A percentile compares a stretch with the other conserved stretches of the same genome.
Conservation (phyloP, 345 rosid genomes). For the Toxicodendron radicans region DNA sequence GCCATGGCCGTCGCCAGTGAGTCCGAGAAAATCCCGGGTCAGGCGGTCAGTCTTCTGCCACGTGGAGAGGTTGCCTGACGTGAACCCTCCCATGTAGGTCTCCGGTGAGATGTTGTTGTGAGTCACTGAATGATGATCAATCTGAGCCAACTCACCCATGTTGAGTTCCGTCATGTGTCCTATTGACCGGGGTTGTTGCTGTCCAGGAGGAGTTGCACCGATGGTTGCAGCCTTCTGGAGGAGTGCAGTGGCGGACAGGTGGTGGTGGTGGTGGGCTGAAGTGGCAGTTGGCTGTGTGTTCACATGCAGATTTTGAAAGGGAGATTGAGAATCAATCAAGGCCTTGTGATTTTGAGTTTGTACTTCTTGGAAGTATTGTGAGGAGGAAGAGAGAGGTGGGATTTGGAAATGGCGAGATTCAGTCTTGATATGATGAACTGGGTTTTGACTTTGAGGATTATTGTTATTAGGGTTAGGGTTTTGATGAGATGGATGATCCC, state of each 20-base stretch:
- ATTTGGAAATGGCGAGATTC: conserved; percentile 37
- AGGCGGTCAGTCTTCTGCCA: conserved; percentile 66
- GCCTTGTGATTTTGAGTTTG: conserved; percentile 18
- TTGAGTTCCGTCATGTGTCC: conserved; percentile 37
- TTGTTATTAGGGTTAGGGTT: conserved; percentile 44
- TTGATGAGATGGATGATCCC: conserved; percentile 31
- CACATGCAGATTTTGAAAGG: conserved; percentile 36
- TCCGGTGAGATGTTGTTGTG: conserved; percentile 34
- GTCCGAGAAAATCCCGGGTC: conserved; percentile 83
- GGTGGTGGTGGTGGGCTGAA: conserved; percentile 32
- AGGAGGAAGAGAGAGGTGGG: conserved; percentile 20
- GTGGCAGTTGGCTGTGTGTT: conserved; percentile 25
- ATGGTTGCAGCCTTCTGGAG: conserved; percentile 81
- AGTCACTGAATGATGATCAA: conserved; percentile 19
- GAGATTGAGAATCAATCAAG: conserved; percentile 19
- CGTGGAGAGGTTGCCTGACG: conserved; percentile 39
- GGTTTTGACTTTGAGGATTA: conserved; percentile 8
- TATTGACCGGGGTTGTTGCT: conserved; percentile 26
- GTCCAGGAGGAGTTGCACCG: conserved; percentile 40
- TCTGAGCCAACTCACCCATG: conserved; percentile 26
- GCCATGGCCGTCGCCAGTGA: conserved; percentile 38
- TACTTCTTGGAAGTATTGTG: conserved; percentile 29
- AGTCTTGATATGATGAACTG: conserved; percentile 42
- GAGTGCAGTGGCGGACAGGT: conserved; percentile 82
- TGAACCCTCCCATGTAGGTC: conserved; percentile 29